phyloP scores from a whole-genome alignment of 768 basidiomycete species.

The Mycena venus region DNA sequence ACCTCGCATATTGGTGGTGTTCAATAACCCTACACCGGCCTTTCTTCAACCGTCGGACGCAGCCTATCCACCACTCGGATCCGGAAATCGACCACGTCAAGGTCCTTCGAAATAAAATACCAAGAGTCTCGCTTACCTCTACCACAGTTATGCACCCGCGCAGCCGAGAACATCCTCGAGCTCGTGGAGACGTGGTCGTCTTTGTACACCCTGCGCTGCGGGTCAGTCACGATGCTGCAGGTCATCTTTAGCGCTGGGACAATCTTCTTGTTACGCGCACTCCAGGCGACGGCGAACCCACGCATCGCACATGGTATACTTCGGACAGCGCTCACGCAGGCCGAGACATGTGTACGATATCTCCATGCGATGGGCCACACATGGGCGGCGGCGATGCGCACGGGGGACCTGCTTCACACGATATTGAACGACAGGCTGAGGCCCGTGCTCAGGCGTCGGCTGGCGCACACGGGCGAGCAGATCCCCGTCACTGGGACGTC shows the following conservation, averaged over 20 bases:
- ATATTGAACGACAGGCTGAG: slow-evolving; percentile 10
- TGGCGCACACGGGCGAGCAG: background rate
- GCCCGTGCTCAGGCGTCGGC: slow-evolving; percentile 21
- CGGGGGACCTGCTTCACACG: slow-evolving; percentile 2
- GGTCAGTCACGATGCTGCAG: slow-evolving; percentile 52
- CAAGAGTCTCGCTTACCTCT: no score
- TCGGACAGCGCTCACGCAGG: slow-evolving; percentile 24
- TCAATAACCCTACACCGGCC: slow-evolving; percentile 55
- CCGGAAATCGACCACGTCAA: slow-evolving; percentile 32
- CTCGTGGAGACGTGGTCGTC: slow-evolving; percentile 48
- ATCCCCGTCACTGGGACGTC: background rate
- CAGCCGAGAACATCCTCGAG: slow-evolving; percentile 48
- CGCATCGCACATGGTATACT: slow-evolving; percentile 26
- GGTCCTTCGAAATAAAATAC: slow-evolving; percentile 4
- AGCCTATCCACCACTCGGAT: slow-evolving; percentile 1
- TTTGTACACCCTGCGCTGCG: slow-evolving; percentile 51
- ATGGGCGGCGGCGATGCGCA: slow-evolving; percentile 15
- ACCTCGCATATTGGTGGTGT: slow-evolving; percentile 51
- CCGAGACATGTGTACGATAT: slow-evolving; percentile 20
- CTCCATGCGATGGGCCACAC: slow-evolving; percentile 17
- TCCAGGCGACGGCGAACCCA: slow-evolving; percentile 41
- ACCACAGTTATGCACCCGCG: slow-evolving; percentile 47
- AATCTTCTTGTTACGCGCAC: slow-evolving; percentile 51
- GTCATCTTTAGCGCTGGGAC: slow-evolving; percentile 55
- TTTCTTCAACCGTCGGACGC: slow-evolving; percentile 27